phyloP scores from a whole-genome alignment of 768 basidiomycete species.

The Tylopilus sp. region DNA sequence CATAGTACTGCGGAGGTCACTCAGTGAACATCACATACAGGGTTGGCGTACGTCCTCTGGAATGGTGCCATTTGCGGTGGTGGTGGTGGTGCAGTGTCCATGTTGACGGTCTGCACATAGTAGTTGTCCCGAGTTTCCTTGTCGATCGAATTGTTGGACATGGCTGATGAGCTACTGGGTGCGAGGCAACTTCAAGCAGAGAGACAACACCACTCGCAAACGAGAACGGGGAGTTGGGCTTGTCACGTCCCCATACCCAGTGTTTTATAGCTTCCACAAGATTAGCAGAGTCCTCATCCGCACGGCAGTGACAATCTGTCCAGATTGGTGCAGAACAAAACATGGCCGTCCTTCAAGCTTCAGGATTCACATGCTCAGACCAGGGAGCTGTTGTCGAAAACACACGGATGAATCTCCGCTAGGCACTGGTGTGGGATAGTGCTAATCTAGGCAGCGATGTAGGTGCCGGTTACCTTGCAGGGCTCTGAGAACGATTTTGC shows the following conservation, averaged over 20 bases:
- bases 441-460: constrained; percentile 10
- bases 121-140: constrained; percentile 25
- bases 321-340: too few species aligned
- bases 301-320: too few species aligned
- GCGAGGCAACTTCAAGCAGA: not conserved
- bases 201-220: constrained; percentile 1
- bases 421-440: not conserved
- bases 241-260: too few species aligned
- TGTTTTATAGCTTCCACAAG: too few species aligned
- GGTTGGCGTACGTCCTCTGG: constrained; percentile 28
- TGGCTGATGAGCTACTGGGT: constrained; percentile 1
- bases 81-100: constrained; percentile 14
- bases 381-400: too few species aligned
- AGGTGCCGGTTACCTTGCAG: constrained; percentile 12
- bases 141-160: constrained; percentile 23
- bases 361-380: too few species aligned
- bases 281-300: too few species aligned
- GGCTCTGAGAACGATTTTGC: not conserved
- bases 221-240: too few species aligned
- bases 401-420: not conserved
- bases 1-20: not conserved
- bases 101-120: constrained; percentile 26
- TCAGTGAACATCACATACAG: constrained; percentile 9
- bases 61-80: constrained; percentile 20
- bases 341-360: too few species aligned